phyloP scores from a whole-genome alignment of 2,329 filamentous ascomycete species.

The Domatiomyces catenatus region DNA sequence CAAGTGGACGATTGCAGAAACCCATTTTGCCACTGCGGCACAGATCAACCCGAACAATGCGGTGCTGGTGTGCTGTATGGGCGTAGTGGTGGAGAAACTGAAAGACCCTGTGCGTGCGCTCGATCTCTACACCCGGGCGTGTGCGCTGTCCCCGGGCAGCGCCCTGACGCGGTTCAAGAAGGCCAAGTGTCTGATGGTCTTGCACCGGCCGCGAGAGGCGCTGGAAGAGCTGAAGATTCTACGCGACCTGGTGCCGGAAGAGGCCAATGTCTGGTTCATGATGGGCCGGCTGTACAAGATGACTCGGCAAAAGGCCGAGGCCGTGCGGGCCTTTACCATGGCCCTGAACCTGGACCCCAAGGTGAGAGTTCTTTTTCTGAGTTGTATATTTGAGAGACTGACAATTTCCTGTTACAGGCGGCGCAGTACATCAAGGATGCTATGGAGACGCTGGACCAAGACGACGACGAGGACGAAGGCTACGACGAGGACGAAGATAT shows the following conservation, averaged over 20 bases:
- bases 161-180: conserved; percentile 85
- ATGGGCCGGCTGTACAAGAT: conserved; percentile 54
- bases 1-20: conserved; percentile 78
- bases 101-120: conserved; percentile 67
- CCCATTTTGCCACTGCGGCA: conserved; percentile 77
- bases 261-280: conserved; percentile 89
- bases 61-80: conserved; percentile 83
- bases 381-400: neutral
- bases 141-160: conserved; percentile 64
- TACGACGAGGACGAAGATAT: conserved; percentile 41
- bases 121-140: conserved; percentile 65
- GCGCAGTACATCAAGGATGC: conserved; percentile 90
- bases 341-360: conserved; percentile 93
- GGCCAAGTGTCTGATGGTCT: conserved; percentile 66
- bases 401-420: conserved; percentile 40
- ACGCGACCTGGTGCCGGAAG: conserved; percentile 81
- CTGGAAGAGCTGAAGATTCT: conserved; percentile 72
- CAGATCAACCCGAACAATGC: conserved; percentile 87
- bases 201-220: conserved; percentile 55
- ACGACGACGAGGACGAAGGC: conserved; percentile 51
- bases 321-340: conserved; percentile 89
- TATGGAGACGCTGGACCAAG: conserved; percentile 79
- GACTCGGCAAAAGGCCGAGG: conserved; percentile 46
- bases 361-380: conserved; percentile 37
- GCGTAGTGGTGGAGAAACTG: conserved; percentile 74